A percentile compares a stretch with the other conserved stretches of the same genome.
These are phyloP conservation scores for Diaporthe ilicicola DNA, from an alignment of 2,329 filamentous ascomycete genomes.

Conservation along the genomic window DNA sequence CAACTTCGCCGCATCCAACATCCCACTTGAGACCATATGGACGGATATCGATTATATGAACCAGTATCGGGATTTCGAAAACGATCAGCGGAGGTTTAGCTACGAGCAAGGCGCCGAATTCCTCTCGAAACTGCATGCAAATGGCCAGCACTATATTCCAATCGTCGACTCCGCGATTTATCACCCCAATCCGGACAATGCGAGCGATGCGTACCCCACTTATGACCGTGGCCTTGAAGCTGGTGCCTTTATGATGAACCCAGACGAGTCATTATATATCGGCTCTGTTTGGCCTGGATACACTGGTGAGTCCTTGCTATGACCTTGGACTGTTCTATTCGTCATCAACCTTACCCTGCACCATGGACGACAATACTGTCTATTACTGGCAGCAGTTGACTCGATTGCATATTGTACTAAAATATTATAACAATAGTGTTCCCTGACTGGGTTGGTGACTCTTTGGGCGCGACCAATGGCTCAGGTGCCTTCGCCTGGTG, in stretches of 20 bases:
- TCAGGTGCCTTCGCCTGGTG: constrained; percentile 74
- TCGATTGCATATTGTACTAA: neutral
- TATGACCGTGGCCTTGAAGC: constrained; percentile 69
- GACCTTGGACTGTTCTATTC: neutral
- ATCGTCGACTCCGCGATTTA: constrained; percentile 80
- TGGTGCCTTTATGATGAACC: constrained; percentile 63
- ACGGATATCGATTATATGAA: constrained; percentile 79
- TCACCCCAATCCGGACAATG: constrained; percentile 74
- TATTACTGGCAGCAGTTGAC: no score
- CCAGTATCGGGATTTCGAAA: constrained; percentile 68
- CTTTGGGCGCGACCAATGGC: constrained; percentile 57
- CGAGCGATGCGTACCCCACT: constrained; percentile 67
- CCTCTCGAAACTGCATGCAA: constrained; percentile 67
- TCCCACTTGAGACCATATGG: constrained; percentile 80
- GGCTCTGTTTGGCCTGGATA: constrained; percentile 80
- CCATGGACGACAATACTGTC: no score
- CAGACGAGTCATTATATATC: constrained; percentile 64
- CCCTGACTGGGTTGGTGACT: constrained; percentile 74
- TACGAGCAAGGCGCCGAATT: constrained; percentile 67
- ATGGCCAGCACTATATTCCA: constrained; percentile 74
- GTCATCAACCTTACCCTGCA: neutral
- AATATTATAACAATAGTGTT: constrained; percentile 57
- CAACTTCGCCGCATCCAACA: constrained; percentile 69
- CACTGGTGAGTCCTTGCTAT: constrained; percentile 47
- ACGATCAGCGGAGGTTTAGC: constrained; percentile 65